Conservation (phyloP, 441 rosid species). For the Populus hybrid region DNA sequence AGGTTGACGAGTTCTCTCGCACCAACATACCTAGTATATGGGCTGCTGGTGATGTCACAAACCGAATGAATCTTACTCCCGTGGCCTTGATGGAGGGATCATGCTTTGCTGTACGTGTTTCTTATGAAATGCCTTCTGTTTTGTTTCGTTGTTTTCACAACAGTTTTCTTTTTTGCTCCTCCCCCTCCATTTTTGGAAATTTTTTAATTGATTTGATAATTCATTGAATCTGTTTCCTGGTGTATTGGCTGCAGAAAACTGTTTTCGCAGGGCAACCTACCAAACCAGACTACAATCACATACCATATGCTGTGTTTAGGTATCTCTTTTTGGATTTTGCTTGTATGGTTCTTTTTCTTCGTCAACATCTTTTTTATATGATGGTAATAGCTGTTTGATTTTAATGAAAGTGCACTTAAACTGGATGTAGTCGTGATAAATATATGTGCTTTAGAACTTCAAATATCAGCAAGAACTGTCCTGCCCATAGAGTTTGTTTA, state of each 20-base stretch:
- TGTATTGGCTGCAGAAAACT: slow-evolving; percentile 68
- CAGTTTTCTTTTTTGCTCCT: background rate
- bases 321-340: slow-evolving; percentile 22
- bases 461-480: no score
- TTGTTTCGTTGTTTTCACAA: slow-evolving; percentile 9
- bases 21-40: slow-evolving; percentile 91
- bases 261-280: slow-evolving; percentile 82
- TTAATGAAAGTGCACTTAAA: background rate
- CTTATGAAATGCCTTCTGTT: background rate
- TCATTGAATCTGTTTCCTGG: background rate
- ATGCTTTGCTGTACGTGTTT: slow-evolving; percentile 73
- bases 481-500: no score
- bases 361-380: background rate
- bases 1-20: slow-evolving; percentile 92
- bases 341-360: background rate
- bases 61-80: slow-evolving; percentile 96
- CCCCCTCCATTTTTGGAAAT: background rate
- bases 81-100: slow-evolving; percentile 98
- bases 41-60: slow-evolving; percentile 98
- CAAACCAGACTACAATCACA: slow-evolving; percentile 67
- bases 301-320: slow-evolving; percentile 94
- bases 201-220: background rate
- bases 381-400: background rate
- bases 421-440: no score
- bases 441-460: no score